Conservation (phyloP, 1,139 yeast genomes). For the Blastobotrys petasosporus region DNA sequence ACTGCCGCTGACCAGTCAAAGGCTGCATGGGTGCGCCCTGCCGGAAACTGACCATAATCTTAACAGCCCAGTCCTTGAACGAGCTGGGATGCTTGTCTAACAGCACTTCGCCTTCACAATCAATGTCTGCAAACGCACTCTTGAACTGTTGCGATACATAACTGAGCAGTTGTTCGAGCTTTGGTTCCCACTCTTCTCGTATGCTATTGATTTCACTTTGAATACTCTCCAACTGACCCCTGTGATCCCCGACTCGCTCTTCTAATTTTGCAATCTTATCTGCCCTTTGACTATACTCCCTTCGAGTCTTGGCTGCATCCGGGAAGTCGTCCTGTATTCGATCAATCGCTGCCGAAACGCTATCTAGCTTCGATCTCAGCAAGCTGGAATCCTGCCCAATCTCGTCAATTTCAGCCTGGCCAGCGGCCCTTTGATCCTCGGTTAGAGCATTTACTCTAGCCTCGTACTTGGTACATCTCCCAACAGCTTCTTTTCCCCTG, state of each 20-base stretch:
- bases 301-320: constrained; percentile 3
- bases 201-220: constrained; percentile 39
- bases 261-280: constrained; percentile 30
- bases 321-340: background rate
- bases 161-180: constrained; percentile 44
- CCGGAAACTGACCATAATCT: constrained; percentile 80
- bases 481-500: constrained; percentile 1
- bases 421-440: no score
- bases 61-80: constrained; percentile 74
- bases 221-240: constrained; percentile 29
- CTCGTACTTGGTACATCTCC: background rate
- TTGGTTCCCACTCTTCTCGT: constrained; percentile 52
- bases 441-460: no score
- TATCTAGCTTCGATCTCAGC: constrained; percentile 3
- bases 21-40: constrained; percentile 63
- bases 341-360: constrained; percentile 1
- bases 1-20: constrained; percentile 80
- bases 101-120: constrained; percentile 77
- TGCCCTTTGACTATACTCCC: constrained; percentile 25
- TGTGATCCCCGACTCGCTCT: constrained; percentile 27
- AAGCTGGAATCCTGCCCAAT: constrained; percentile 12
- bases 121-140: constrained; percentile 62
- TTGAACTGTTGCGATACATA: constrained; percentile 59
- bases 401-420: constrained; percentile 10
- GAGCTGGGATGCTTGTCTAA: constrained; percentile 45